These are phyloP conservation scores for Cytidiella melzeri DNA, from an alignment of 768 basidiomycete genomes.

Conservation along the genomic window DNA sequence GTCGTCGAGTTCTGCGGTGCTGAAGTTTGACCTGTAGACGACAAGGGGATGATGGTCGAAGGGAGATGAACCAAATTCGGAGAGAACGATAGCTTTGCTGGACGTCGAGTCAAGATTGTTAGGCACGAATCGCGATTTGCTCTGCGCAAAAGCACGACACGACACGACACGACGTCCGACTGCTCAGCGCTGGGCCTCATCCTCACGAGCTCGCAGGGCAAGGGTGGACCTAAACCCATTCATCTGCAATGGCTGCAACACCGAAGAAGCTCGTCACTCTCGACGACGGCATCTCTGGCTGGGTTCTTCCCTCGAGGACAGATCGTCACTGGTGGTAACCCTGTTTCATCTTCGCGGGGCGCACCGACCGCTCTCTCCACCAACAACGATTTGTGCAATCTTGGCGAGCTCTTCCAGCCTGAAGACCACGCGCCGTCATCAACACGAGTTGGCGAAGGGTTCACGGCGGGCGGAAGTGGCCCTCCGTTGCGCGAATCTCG, in stretches of 20 bases:
- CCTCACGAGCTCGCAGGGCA: too few species aligned
- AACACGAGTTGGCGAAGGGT: slow-evolving; percentile 33
- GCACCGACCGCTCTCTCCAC: slow-evolving; percentile 34
- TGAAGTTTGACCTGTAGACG: background rate
- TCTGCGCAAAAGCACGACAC: too few species aligned
- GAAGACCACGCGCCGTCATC: slow-evolving; percentile 32
- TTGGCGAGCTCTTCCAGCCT: slow-evolving; percentile 29
- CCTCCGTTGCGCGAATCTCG: slow-evolving; percentile 30
- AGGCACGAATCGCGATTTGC: too few species aligned
- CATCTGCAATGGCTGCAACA: slow-evolving; percentile 22
- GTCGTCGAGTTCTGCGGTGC: too few species aligned
- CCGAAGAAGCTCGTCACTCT: slow-evolving; percentile 43
- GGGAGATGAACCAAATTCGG: too few species aligned
- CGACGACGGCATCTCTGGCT: slow-evolving; percentile 41
- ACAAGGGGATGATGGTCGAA: background rate
- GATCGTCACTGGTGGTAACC: slow-evolving; percentile 28
- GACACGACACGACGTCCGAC: too few species aligned
- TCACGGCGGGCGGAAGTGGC: slow-evolving; percentile 24
- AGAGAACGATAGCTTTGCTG: too few species aligned
- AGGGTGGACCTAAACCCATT: too few species aligned
- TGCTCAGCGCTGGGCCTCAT: too few species aligned
- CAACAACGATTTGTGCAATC: slow-evolving; percentile 28
- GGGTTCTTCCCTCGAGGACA: slow-evolving; percentile 36
- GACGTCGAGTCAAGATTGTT: too few species aligned
- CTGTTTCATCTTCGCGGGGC: slow-evolving; percentile 37